These are phyloP conservation scores for Malassezia obtusa DNA, from an alignment of 1,284 basidiomycete genomes.

Conservation along the genomic window DNA sequence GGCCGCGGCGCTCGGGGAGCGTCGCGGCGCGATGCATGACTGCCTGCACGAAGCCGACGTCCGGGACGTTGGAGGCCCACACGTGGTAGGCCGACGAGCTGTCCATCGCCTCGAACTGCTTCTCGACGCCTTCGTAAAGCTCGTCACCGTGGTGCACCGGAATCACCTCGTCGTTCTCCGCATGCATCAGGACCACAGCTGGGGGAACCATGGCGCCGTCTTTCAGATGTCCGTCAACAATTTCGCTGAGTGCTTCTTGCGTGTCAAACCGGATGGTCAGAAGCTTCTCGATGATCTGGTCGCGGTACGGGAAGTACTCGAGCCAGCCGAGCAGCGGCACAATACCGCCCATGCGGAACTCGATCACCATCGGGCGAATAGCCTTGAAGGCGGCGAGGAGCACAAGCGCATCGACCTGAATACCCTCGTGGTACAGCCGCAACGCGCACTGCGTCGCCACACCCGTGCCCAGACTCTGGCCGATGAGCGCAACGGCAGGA, in stretches of 20 bases:
- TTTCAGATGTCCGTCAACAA: background rate
- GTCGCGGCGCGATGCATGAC: constrained; percentile 16
- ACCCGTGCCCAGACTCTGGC: constrained; percentile 73
- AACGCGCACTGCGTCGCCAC: constrained; percentile 60
- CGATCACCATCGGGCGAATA: constrained; percentile 59
- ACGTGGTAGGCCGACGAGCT: constrained; percentile 1
- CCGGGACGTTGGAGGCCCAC: constrained; percentile 10
- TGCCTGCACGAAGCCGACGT: constrained; percentile 1
- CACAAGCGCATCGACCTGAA: constrained; percentile 57
- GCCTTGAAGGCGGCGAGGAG: constrained; percentile 69
- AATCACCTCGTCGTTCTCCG: constrained; percentile 71
- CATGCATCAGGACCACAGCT: constrained; percentile 67
- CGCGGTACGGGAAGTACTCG: constrained; percentile 60
- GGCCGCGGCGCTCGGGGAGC: constrained; percentile 9
- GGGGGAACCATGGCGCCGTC: constrained; percentile 55
- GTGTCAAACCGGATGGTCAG: constrained; percentile 57
- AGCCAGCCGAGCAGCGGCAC: constrained; percentile 64
- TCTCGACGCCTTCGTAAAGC: constrained; percentile 15
- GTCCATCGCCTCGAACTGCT: background rate
- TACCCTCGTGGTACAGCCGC: constrained; percentile 50
- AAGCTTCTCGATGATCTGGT: constrained; percentile 54
- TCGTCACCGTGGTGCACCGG: constrained; percentile 58
- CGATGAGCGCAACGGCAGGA: constrained; percentile 61
- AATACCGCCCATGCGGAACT: constrained; percentile 56
- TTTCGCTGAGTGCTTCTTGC: constrained; percentile 13